Evolutionary conservation across 208 protist genomes (phyloP), one percentile per base, ranked within the genome.

Genomic region (Lotmaria passim): DNA sequence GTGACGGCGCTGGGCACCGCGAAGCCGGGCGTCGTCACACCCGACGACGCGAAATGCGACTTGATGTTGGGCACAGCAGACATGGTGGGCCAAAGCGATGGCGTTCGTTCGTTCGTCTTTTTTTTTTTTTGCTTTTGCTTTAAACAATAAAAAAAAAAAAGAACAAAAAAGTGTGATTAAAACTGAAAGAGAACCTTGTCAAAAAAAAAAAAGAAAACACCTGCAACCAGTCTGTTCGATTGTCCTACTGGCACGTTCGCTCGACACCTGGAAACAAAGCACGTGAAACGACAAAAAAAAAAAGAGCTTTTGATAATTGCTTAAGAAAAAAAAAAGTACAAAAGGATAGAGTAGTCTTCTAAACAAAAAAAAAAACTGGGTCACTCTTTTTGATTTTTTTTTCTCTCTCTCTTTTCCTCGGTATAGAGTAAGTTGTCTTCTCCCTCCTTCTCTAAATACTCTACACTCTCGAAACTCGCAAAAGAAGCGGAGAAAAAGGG

Each of bases 11-110:
- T 63, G 19, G 33, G 8, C 36, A 53, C 59, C 19, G 59, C 59
- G n/a, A 65, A 65, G 44, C 59, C 59, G 0, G 59, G 59, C 44
- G 41, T 53, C 31, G 44, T 43, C 41, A 65, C 59, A 23, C 17
- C 41, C 17, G 59, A 53, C 44, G 59, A 65, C 1, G 59, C 44
- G 26, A 65, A 65, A 44, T 65, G 59, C 23, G 44, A 65, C 44
- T 65, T 51, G n/a, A 65, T 53, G 31, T 4, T 53, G 1, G 59
- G 59, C 28, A 65, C 59, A 6, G 59, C 31, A 17, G 44, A 65
- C 59, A 65, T 63, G 41, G 23, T 52, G 47, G 12, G 8, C 36
- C 8, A n/a, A n/a, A n/a, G n/a, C n/a, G n/a, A n/a, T n/a, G n/a
- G n/a, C n/a, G n/a, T n/a, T n/a, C n/a, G n/a, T n/a, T n/a, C n/a